Evolutionary conservation across 2,329 filamentous ascomycete genomes (phyloP).

Genomic region (Neonectria sp.): DNA sequence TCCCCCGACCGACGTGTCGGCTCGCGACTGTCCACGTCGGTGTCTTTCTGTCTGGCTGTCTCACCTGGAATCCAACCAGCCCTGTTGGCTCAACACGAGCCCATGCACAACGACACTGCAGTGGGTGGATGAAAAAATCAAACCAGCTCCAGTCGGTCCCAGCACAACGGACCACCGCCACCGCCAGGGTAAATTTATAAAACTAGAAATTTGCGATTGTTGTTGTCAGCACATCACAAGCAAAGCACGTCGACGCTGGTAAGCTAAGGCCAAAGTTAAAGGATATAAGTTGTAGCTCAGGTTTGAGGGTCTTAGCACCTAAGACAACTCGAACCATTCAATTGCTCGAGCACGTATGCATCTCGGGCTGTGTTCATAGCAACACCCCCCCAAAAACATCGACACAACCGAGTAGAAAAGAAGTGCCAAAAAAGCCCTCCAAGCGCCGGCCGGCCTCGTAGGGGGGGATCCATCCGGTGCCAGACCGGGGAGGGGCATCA

Average conservation of each 20-base stretch:
- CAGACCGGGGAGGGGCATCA: constrained; percentile 32
- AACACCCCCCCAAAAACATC: neutral
- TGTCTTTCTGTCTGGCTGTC: constrained; percentile 14
- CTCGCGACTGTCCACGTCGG: constrained; percentile 27
- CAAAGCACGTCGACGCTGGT: no score
- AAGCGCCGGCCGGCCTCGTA: constrained; percentile 21
- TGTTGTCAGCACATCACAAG: no score
- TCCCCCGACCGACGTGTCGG: constrained; percentile 8
- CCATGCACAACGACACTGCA: constrained; percentile 9
- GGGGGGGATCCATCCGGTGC: constrained; percentile 19
- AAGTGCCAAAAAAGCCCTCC: constrained; percentile 8
- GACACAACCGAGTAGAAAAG: constrained; percentile 10
- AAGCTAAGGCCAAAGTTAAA: neutral
- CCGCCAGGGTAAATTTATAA: constrained; percentile 1
- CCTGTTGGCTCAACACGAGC: constrained; percentile 10
- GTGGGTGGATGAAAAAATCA: neutral
- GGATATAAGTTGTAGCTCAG: neutral
- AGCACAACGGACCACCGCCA: constrained; percentile 24
- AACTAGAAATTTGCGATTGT: constrained; percentile 12
- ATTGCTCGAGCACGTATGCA: neutral
- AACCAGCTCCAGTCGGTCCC: constrained; percentile 7
- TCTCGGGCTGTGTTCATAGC: neutral
- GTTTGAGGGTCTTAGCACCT: neutral
- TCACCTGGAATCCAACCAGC: constrained; percentile 13
- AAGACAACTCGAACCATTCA: neutral